Percentiles rank a stretch among this genome's conserved stretches.
Conservation (phyloP, 2,329 filamentous ascomycete genomes). For the Fusarium sp. region DNA sequence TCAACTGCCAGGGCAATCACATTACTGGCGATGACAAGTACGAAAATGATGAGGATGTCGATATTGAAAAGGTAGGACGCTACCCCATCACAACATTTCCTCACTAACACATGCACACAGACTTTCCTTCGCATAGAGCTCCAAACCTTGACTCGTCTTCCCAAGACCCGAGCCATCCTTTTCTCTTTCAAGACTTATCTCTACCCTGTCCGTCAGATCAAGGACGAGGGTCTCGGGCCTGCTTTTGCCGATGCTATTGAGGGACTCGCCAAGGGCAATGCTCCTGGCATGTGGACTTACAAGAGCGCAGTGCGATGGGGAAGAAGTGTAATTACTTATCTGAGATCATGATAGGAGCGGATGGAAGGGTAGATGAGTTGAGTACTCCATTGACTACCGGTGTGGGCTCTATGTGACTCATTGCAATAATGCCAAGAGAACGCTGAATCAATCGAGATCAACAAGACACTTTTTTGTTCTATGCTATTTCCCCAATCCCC, state of each 20-base stretch:
- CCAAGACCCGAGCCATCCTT: conserved; percentile 22
- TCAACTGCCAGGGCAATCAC: conserved; percentile 22
- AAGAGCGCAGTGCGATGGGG: conserved; percentile 30
- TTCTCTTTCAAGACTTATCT: conserved; percentile 34
- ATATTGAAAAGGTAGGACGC: conserved; percentile 3
- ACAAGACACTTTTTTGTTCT: not conserved
- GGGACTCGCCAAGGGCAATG: conserved; percentile 25
- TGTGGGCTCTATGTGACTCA: not conserved
- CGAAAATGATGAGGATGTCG: conserved; percentile 5
- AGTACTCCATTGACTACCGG: not conserved
- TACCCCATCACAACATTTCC: accelerated
- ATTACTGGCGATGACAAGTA: conserved; percentile 26
- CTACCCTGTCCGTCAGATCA: conserved; percentile 26
- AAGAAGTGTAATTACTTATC: conserved; percentile 17
- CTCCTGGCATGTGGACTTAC: conserved; percentile 33
- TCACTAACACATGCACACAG: not conserved
- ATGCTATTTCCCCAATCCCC: not conserved
- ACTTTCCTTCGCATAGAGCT: conserved; percentile 31
- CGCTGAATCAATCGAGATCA: not conserved
- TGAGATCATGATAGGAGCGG: conserved; percentile 8
- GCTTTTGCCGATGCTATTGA: conserved; percentile 33
- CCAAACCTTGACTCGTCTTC: conserved; percentile 23
- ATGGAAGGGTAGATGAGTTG: not conserved
- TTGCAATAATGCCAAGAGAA: not conserved
- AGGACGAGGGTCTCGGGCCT: conserved; percentile 14